Base-by-base conservation (phyloP, 257 asterid genomes). In the Catharanthus roseus region DNA sequence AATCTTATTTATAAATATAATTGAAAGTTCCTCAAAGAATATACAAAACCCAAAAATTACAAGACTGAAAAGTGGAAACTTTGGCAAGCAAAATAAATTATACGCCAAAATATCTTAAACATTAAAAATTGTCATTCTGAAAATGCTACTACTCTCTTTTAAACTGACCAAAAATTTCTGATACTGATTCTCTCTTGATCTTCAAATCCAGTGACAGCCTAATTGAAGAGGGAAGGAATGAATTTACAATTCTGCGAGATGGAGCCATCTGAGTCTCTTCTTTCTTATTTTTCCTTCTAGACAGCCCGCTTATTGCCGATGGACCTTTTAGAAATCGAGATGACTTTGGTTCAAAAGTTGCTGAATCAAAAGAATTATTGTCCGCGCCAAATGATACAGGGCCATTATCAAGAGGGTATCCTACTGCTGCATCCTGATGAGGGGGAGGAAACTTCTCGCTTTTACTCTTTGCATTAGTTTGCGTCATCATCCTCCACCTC, bases 391-490 rank as follows among this genome's bases (percentile, higher is more conserved):
- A 81, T 12, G 92, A 88, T 51, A 79, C 60, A 26, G 88, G 80
- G 34, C 77, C 88, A n/a, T 80, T 82, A 61, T 80, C 81, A 6
- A 75, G 78, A 51, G 78, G 85, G 78, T 83, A 72, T 49, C 92
- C 97, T 12, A 86, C 88, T 63, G 87, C 82, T 39, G 95, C 97
- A 56, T 92, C 97, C 57, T 88, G 93, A 80, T 92, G 97, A 5
- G 97, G 97, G 2, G 97, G 97, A 44, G 96, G 96, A 68, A 92
- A 92, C 76, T 89, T 91, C 63, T 89, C 97, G 6, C 92, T 86
- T 86, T 85, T 89, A 80, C 93, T 84, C 90, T 85, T 88, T 33
- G 81, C 82, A 70, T 82, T 86, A 28, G 77, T 77, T 70, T 84
- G 85, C 53, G 89, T 72, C 86, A 85, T 79, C n/a, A 78, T 69